Evolutionary conservation across 2,329 filamentous ascomycete genomes (phyloP).

Genomic region (Sordariomycetes sp.): DNA sequence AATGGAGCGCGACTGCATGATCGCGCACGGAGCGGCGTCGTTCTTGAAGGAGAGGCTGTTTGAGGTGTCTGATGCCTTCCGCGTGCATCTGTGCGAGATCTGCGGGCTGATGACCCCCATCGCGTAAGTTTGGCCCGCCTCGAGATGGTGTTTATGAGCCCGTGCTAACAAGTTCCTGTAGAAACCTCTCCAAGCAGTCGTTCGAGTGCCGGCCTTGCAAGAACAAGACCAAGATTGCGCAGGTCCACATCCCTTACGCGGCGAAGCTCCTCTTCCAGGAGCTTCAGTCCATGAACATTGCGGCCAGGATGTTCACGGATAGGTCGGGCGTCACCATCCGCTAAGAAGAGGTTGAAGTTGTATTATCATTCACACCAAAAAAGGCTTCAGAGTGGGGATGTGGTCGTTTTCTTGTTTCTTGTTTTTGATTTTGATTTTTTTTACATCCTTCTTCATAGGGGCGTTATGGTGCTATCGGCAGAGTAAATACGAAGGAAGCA

Average conservation of each 20-base stretch:
- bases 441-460: background rate
- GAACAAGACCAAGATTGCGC: slow-evolving; percentile 98
- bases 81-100: slow-evolving; percentile 96
- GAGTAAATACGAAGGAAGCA: background rate
- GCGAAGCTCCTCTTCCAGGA: slow-evolving; percentile 98
- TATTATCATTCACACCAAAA: background rate
- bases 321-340: slow-evolving; percentile 65
- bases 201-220: slow-evolving; percentile 97
- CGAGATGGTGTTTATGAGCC: slow-evolving; percentile 3
- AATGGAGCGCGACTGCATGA: slow-evolving; percentile 99
- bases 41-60: slow-evolving; percentile 97
- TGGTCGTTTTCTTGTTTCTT: background rate
- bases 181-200: slow-evolving; percentile 86
- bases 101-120: slow-evolving; percentile 98
- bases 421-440: background rate
- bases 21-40: slow-evolving; percentile 93
- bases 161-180: slow-evolving; percentile 21
- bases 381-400: background rate
- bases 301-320: slow-evolving; percentile 91
- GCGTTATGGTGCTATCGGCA: background rate
- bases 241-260: slow-evolving; percentile 95
- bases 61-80: slow-evolving; percentile 94
- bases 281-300: slow-evolving; percentile 96
- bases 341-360: slow-evolving; percentile 20
- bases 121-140: slow-evolving; percentile 57